Evolutionary conservation across 2,329 filamentous ascomycete species (phyloP).

Genomic region (Phialophora expanda): DNA sequence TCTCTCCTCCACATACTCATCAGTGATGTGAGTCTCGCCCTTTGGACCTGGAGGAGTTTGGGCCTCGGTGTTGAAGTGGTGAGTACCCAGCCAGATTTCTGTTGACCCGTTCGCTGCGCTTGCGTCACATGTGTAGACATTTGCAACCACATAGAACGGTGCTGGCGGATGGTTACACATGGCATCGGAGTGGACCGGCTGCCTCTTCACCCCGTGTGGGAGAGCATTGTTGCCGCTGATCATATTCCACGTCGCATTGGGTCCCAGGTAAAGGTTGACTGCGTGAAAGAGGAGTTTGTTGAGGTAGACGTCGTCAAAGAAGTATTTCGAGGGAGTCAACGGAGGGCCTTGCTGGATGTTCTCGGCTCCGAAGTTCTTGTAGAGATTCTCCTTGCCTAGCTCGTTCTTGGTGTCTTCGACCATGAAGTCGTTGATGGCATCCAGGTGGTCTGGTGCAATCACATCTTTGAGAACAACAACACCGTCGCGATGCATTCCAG

Average conservation of each 20-base stretch:
- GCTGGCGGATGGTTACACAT: conserved; percentile 53
- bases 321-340: conserved; percentile 28
- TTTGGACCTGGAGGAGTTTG: conserved; percentile 39
- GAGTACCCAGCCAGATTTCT: conserved; percentile 58
- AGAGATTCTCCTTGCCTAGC: conserved; percentile 41
- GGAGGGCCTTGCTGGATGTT: conserved; percentile 48
- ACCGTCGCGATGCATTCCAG: conserved; percentile 43
- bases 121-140: conserved; percentile 54
- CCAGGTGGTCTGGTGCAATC: conserved; percentile 35
- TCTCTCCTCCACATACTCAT: conserved; percentile 44
- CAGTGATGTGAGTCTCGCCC: conserved; percentile 41
- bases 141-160: conserved; percentile 56
- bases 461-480: conserved; percentile 44
- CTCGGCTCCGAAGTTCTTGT: conserved; percentile 43
- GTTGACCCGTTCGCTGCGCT: conserved; percentile 55
- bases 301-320: conserved; percentile 41
- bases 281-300: conserved; percentile 46
- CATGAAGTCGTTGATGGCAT: conserved; percentile 63
- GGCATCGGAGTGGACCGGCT: conserved; percentile 51
- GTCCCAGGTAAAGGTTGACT: conserved; percentile 45
- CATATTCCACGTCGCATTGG: conserved; percentile 43
- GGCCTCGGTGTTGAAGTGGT: conserved; percentile 46
- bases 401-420: conserved; percentile 45
- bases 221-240: conserved; percentile 45
- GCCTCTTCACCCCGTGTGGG: conserved; percentile 45